These are phyloP conservation scores for Hanseniaspora sp. DNA, from an alignment of 1,139 yeast genomes.

Conservation along the genomic window DNA sequence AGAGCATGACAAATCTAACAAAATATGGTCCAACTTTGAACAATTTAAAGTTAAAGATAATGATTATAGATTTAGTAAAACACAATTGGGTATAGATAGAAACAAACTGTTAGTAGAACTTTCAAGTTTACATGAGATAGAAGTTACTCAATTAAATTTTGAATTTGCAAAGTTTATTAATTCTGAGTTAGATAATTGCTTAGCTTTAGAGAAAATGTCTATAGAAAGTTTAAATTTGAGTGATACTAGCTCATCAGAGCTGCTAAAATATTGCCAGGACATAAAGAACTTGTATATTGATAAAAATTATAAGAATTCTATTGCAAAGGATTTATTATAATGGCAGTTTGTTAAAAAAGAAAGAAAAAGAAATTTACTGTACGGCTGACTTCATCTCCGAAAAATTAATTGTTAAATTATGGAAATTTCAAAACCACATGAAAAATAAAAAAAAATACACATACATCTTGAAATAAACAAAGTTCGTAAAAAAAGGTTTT, in stretches of 20 bases:
- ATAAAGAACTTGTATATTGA: background rate
- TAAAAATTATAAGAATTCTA: background rate
- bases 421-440: no score
- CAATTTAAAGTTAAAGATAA: background rate
- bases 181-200: background rate
- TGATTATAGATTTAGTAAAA: background rate
- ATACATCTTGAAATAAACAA: no score
- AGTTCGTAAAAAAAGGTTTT: no score
- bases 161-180: background rate
- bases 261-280: background rate
- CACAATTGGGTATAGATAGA: background rate
- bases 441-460: no score
- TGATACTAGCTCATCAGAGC: background rate
- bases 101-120: slow-evolving; percentile 1
- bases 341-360: no score
- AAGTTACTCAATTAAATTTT: background rate
- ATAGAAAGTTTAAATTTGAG: background rate
- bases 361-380: no score
- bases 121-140: background rate
- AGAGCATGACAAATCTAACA: background rate
- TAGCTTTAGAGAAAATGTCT: background rate
- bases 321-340: background rate
- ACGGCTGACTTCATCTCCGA: no score
- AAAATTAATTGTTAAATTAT: no score
- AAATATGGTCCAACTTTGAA: background rate